These are phyloP conservation scores for Nakaseomyces delphensis DNA, from an alignment of 1,139 yeast genomes.

Conservation along the genomic window DNA sequence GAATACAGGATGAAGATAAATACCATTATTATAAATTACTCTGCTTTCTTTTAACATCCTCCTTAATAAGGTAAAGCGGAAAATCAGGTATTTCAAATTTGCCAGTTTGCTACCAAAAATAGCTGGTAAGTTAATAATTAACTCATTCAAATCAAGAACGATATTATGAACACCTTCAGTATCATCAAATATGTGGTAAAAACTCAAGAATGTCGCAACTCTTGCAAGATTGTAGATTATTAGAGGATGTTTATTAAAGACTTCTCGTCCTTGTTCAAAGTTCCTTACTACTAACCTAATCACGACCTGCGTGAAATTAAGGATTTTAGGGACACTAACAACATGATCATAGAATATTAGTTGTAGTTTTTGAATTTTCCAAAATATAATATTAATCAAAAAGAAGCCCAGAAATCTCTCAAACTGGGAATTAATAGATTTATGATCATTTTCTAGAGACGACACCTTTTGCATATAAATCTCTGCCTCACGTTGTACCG, in stretches of 20 bases:
- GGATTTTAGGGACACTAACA: slow-evolving; percentile 16
- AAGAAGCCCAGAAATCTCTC: slow-evolving; percentile 22
- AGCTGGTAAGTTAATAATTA: slow-evolving; percentile 16
- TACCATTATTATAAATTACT: not conserved
- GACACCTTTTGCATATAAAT: slow-evolving; percentile 17
- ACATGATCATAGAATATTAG: slow-evolving; percentile 21
- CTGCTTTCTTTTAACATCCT: not conserved
- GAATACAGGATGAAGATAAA: slow-evolving; percentile 23
- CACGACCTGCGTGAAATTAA: slow-evolving; percentile 17
- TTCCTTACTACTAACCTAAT: slow-evolving; percentile 21
- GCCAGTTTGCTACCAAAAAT: slow-evolving; percentile 28
- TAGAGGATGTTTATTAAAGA: slow-evolving; percentile 24
- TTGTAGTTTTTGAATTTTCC: slow-evolving; percentile 25
- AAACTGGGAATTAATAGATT: slow-evolving; percentile 18
- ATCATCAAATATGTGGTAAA: slow-evolving; percentile 20
- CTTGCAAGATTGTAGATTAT: slow-evolving; percentile 19
- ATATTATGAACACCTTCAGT: slow-evolving; percentile 19
- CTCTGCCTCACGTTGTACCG: slow-evolving; percentile 21
- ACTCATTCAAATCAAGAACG: slow-evolving; percentile 19
- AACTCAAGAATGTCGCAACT: slow-evolving; percentile 22
- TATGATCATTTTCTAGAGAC: slow-evolving; percentile 11
- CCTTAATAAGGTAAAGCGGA: slow-evolving; percentile 15
- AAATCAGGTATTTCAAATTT: slow-evolving; percentile 35
- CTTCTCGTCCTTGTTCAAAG: slow-evolving; percentile 11
- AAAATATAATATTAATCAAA: slow-evolving; percentile 17